phyloP scores from a whole-genome alignment of 164 flowering plant species.

The Liquidambar formosana region DNA sequence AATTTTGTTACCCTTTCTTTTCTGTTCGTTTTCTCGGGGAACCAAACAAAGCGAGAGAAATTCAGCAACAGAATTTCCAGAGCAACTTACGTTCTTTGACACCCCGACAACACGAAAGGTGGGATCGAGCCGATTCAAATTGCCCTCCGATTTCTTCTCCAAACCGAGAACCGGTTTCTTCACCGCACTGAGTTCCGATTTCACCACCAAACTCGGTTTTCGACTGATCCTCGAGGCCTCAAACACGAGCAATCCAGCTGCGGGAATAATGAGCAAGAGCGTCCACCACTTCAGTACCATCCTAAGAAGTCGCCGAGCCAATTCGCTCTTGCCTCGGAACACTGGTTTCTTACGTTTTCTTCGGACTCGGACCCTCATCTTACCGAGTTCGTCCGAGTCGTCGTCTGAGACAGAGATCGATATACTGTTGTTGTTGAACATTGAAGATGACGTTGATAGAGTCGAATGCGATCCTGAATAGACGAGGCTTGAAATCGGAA shows the following conservation, averaged over 20 bases:
- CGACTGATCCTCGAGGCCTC: constrained; percentile 48
- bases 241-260: constrained; percentile 49
- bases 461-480: too few relatives aligned
- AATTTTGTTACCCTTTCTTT: too few relatives aligned
- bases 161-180: not conserved
- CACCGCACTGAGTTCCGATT: constrained; percentile 6
- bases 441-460: constrained; percentile 16
- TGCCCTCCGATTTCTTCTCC: constrained; percentile 32
- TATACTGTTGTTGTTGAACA: constrained; percentile 40
- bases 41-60: too few relatives aligned
- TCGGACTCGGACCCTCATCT: constrained; percentile 46
- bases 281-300: constrained; percentile 56
- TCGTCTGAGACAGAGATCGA: constrained; percentile 62
- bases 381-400: constrained; percentile 53
- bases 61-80: too few relatives aligned
- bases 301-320: constrained; percentile 30
- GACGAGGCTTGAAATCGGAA: not conserved
- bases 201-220: constrained; percentile 20
- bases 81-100: constrained; percentile 57
- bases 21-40: too few relatives aligned
- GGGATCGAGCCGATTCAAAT: constrained; percentile 63
- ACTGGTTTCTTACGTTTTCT: constrained; percentile 60
- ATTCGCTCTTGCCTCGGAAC: constrained; percentile 32
- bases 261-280: constrained; percentile 42
- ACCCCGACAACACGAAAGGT: constrained; percentile 47